phyloP scores from a whole-genome alignment of 2,329 filamentous ascomycete genomes.

The Cladosporium sp. region DNA sequence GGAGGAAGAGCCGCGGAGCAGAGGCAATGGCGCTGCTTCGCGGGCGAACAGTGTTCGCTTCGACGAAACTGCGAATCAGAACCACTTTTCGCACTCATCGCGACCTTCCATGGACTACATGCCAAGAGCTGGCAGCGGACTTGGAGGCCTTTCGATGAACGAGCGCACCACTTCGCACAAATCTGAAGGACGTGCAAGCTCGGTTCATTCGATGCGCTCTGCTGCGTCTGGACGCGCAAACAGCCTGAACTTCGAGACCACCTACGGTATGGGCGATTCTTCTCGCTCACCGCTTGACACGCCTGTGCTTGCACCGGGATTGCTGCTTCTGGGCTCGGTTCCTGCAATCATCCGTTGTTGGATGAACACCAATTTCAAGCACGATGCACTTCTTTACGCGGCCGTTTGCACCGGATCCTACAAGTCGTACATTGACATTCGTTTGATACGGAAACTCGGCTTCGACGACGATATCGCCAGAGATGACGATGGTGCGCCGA shows the following conservation, averaged over 20 bases:
- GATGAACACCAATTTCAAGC: slow-evolving; percentile 87
- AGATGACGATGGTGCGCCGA: slow-evolving; percentile 59
- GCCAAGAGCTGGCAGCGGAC: slow-evolving; percentile 67
- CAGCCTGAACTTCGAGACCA: slow-evolving; percentile 82
- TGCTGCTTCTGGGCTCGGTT: slow-evolving; percentile 84
- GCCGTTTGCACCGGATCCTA: slow-evolving; percentile 91
- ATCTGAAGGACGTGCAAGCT: slow-evolving; percentile 92
- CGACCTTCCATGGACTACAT: slow-evolving; percentile 82
- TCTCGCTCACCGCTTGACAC: slow-evolving; percentile 71
- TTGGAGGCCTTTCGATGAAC: slow-evolving; percentile 78
- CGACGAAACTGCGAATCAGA: slow-evolving; percentile 90
- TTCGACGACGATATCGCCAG: slow-evolving; percentile 58
- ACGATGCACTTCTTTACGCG: slow-evolving; percentile 85
- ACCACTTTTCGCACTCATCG: slow-evolving; percentile 81
- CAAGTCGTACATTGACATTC: slow-evolving; percentile 76
- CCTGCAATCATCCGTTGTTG: slow-evolving; percentile 95
- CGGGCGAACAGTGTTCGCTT: slow-evolving; percentile 97
- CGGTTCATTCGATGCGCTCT: slow-evolving; percentile 76
- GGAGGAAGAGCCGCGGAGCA: slow-evolving; percentile 79
- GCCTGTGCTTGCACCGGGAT: slow-evolving; percentile 75
- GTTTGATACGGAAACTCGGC: slow-evolving; percentile 73
- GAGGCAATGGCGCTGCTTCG: slow-evolving; percentile 74
- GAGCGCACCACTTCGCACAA: slow-evolving; percentile 93
- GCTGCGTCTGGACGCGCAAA: slow-evolving; percentile 78
- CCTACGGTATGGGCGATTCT: slow-evolving; percentile 63